Evolutionary conservation across 1,284 basidiomycete genomes (phyloP), one percentile per base, ranked within the genome.

Genomic region (Boletellus deceptivus): DNA sequence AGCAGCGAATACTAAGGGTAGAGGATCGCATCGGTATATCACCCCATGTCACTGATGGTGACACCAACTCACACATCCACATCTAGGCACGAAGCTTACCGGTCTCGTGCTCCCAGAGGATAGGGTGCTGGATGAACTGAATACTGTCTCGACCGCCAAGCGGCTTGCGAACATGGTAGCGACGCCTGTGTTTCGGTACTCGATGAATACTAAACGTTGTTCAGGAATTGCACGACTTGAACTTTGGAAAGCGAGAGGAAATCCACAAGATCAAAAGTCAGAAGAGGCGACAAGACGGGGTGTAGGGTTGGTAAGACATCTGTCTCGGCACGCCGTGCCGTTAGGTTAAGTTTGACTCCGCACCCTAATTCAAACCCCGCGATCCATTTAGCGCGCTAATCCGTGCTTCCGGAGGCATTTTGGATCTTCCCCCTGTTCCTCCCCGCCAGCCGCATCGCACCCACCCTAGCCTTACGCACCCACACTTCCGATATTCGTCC

Each of bases 121-220:
- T 17, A 79, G 80, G 54, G 93, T 98, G 6, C 73, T 99, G 54
- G 90, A 94, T 59, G 82, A 88, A 54, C 72, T 99, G 47, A 98
- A 96, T 68, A 73, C 74, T 16, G 93, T 99, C 10, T 90, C 91
- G 6, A 91, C 91, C 0, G 96, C 96, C 0, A 95, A 98, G 70
- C 80, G 96, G 27, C 74, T 98, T 33, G 96, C 97, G 0, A 91
- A 86, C 46, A 96, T 98, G 93, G 94, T 93, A 62, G 63, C 79
- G 51, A 6, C 37, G 14, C 4, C 5, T 9, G 9, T 25, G n/a
- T 24, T 38, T 37, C 6, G 20, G 14, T 14, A 2, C 3, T 24
- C 36, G 16, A 41, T 10, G 3, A 16, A 47, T 42, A 40, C 55
- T 67, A 5, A 70, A 8, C 16, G 17, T 31, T 41, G 43, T 42